Evolutionary conservation across 2,329 filamentous ascomycete genomes (phyloP).

Genomic region (Aspergillus fumigatus): DNA sequence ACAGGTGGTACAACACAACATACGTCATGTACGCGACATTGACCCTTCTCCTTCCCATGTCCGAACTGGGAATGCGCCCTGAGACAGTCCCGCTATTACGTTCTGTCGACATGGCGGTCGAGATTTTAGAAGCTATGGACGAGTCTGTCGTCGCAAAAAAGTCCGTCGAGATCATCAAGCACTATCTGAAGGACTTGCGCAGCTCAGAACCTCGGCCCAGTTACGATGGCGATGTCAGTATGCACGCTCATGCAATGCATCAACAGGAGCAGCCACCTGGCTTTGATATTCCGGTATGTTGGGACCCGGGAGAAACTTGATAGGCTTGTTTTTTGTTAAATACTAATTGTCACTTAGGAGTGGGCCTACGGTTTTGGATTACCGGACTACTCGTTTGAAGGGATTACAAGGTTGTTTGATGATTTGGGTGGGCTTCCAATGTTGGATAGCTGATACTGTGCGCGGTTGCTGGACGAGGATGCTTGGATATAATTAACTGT

Average conservation of each 20-base stretch:
- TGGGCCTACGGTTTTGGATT: constrained; percentile 35
- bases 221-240: background rate
- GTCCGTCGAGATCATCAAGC: constrained; percentile 34
- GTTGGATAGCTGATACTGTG: too few species aligned
- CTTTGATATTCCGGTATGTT: constrained; percentile 27
- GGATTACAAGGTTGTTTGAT: constrained; percentile 6
- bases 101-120: constrained; percentile 35
- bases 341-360: constrained; percentile 15
- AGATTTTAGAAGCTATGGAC: constrained; percentile 41
- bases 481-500: too few species aligned
- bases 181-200: constrained; percentile 28
- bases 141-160: constrained; percentile 39
- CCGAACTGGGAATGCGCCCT: constrained; percentile 24
- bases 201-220: constrained; percentile 10
- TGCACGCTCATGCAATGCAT: constrained; percentile 2
- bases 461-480: too few species aligned
- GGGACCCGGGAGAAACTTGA: background rate
- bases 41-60: constrained; percentile 34
- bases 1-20: constrained; percentile 42
- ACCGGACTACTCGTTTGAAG: constrained; percentile 35
- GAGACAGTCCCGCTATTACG: constrained; percentile 25
- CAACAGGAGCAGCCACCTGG: constrained; percentile 8
- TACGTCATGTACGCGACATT: constrained; percentile 40
- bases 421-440: too few species aligned
- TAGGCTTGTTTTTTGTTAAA: background rate